These are phyloP conservation scores for Camptophora hylomeconis DNA, from an alignment of 2,329 filamentous ascomycete species.

Conservation along the genomic window DNA sequence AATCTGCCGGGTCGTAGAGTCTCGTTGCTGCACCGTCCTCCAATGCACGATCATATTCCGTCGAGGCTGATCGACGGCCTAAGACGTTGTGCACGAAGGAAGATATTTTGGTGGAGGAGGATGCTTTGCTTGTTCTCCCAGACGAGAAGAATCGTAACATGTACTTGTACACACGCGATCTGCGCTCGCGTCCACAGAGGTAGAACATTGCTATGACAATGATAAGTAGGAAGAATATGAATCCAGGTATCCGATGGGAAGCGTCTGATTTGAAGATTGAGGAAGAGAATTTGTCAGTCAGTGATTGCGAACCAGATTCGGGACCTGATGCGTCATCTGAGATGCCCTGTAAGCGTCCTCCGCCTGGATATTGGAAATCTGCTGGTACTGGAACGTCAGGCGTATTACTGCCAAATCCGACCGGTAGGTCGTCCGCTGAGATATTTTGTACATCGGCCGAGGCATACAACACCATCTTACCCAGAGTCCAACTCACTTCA, in stretches of 20 bases:
- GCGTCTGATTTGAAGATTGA: conserved; percentile 52
- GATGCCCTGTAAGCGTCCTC: conserved; percentile 17
- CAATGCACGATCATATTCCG: conserved; percentile 68
- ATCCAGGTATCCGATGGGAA: conserved; percentile 55
- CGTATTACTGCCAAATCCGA: conserved; percentile 87
- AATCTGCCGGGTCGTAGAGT: conserved; percentile 39
- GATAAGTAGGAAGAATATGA: conserved; percentile 66
- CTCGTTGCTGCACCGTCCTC: conserved; percentile 50
- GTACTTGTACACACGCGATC: conserved; percentile 47
- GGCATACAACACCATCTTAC: conserved; percentile 92
- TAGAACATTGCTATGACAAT: conserved; percentile 57
- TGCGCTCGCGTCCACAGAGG: conserved; percentile 66
- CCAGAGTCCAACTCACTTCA: conserved; percentile 94
- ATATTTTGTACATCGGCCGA: conserved; percentile 66
- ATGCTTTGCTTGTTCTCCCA: no score
- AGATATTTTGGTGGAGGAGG: conserved; percentile 34
- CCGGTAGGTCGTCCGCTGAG: conserved; percentile 49
- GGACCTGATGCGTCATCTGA: conserved; percentile 20
- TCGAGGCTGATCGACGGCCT: conserved; percentile 18
- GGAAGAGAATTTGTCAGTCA: conserved; percentile 44
- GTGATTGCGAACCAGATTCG: conserved; percentile 18
- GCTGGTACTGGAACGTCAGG: conserved; percentile 45
- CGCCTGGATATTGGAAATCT: conserved; percentile 68
- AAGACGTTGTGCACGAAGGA: conserved; percentile 23
- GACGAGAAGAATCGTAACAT: conserved; percentile 33